Conservation (phyloP, 176 grass and related monocot species). For the Zoysia pacifica region DNA sequence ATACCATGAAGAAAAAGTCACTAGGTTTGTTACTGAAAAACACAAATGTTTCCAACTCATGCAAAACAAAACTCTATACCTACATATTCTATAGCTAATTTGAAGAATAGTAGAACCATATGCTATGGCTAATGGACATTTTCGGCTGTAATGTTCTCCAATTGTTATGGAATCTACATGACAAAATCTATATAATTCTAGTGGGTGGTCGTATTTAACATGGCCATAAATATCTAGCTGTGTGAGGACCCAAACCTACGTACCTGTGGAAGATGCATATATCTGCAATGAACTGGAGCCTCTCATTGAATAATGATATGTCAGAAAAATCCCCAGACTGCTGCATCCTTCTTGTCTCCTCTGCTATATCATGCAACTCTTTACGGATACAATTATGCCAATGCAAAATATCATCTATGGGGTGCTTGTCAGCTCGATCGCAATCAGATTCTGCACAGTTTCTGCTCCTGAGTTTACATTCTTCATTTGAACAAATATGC, state of each 20-base stretch:
- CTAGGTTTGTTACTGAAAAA: slow-evolving; percentile 14
- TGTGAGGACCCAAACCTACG: slow-evolving; percentile 2
- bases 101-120: not conserved
- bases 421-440: slow-evolving; percentile 45
- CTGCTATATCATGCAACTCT: slow-evolving; percentile 81
- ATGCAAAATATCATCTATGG: slow-evolving; percentile 95
- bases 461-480: slow-evolving; percentile 54
- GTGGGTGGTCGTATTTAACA: slow-evolving; percentile 1
- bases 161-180: not conserved
- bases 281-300: slow-evolving; percentile 97
- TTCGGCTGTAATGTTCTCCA: slow-evolving; percentile 12
- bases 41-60: slow-evolving; percentile 2
- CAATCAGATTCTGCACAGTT: slow-evolving; percentile 54
- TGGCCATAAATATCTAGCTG: slow-evolving; percentile 6
- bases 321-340: slow-evolving; percentile 86
- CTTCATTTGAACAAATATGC: slow-evolving; percentile 41
- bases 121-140: not conserved
- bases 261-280: slow-evolving; percentile 98
- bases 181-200: slow-evolving; percentile 8
- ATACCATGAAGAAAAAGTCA: not conserved
- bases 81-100: not conserved
- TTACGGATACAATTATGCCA: slow-evolving; percentile 95
- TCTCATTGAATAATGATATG: slow-evolving; percentile 75
- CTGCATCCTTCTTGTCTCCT: slow-evolving; percentile 84
- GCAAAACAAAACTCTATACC: slow-evolving; percentile 3